Evolutionary conservation across 805 yeast species (phyloP).

Genomic region (Debaryomyces prosopidis): DNA sequence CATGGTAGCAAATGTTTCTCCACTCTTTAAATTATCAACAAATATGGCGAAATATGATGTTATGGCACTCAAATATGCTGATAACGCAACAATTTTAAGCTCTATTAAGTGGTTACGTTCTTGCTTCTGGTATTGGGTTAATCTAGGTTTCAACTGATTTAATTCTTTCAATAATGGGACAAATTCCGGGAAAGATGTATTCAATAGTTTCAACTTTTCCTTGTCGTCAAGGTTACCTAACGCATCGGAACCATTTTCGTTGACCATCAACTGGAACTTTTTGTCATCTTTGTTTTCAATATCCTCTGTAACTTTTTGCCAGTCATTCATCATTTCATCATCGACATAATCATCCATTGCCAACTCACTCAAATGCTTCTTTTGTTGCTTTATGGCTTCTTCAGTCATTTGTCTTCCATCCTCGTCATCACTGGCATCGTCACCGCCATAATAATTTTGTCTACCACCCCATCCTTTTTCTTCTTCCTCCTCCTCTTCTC

Average conservation of each 20-base stretch:
- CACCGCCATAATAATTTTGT: constrained; percentile 59
- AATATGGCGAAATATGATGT: constrained; percentile 78
- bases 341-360: constrained; percentile 63
- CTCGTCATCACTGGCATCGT: constrained; percentile 69
- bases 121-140: constrained; percentile 9
- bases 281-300: constrained; percentile 28
- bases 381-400: constrained; percentile 87
- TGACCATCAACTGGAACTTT: constrained; percentile 30
- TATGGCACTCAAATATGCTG: constrained; percentile 77
- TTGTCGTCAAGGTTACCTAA: constrained; percentile 44
- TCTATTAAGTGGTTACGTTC: constrained; percentile 34
- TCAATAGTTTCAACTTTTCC: constrained; percentile 55
- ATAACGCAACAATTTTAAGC: constrained; percentile 67
- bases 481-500: constrained; percentile 25
- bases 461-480: constrained; percentile 48
- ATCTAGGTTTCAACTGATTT: constrained; percentile 18
- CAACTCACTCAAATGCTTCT: constrained; percentile 67
- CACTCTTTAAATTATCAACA: constrained; percentile 51
- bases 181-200: constrained; percentile 78
- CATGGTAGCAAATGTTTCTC: constrained; percentile 57
- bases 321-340: constrained; percentile 76
- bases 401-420: constrained; percentile 76
- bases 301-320: constrained; percentile 60
- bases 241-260: constrained; percentile 32
- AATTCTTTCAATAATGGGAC: constrained; percentile 72